Evolutionary conservation across 2,329 filamentous ascomycete genomes (phyloP).

Genomic region (Aspergillus cejpii): DNA sequence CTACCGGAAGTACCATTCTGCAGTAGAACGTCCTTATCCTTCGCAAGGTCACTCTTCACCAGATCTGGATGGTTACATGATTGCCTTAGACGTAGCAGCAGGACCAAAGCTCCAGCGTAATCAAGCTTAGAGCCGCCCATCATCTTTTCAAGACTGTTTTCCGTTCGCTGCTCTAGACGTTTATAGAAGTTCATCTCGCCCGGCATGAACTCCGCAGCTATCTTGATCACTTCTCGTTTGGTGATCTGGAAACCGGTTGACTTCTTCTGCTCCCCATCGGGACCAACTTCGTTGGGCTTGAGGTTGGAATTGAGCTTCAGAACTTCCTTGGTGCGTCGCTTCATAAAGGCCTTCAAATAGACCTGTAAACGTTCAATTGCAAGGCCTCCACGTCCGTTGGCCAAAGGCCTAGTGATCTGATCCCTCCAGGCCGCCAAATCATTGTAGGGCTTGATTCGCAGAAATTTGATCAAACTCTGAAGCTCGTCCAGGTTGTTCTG

Average conservation of each 20-base stretch:
- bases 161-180: constrained; percentile 72
- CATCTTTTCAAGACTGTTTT: constrained; percentile 81
- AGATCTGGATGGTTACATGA: constrained; percentile 91
- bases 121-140: constrained; percentile 72
- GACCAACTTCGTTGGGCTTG: constrained; percentile 58
- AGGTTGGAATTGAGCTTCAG: constrained; percentile 78
- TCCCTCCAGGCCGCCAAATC: constrained; percentile 82
- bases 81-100: constrained; percentile 84
- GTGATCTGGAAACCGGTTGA: constrained; percentile 77
- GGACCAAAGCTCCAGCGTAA: constrained; percentile 87
- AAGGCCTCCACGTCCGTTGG: constrained; percentile 79
- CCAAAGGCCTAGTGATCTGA: constrained; percentile 83
- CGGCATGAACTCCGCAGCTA: constrained; percentile 69
- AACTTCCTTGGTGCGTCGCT: constrained; percentile 96
- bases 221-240: constrained; percentile 76
- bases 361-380: constrained; percentile 81
- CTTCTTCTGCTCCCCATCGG: constrained; percentile 45
- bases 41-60: constrained; percentile 74
- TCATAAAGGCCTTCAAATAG: constrained; percentile 91
- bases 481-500: constrained; percentile 97
- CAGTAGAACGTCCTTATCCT: constrained; percentile 77
- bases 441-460: constrained; percentile 86
- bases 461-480: constrained; percentile 85
- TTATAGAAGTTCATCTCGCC: constrained; percentile 83
- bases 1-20: constrained; percentile 51